Conservation (phyloP, 306 rosid genomes). For the Pueraria montana region DNA sequence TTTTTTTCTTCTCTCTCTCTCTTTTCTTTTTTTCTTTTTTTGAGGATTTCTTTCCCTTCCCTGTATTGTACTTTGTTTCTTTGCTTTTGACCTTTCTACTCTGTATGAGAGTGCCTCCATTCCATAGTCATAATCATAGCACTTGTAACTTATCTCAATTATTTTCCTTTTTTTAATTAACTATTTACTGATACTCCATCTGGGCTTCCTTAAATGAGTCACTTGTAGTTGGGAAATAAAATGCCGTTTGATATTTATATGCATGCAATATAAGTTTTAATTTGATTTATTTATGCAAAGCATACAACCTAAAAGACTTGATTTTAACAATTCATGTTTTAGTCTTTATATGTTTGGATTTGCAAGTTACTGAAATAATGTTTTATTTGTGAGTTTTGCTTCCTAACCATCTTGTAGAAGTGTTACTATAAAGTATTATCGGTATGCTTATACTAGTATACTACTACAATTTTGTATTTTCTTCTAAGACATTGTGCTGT, state of each 20-base stretch:
- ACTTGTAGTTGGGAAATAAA: slow-evolving; percentile 14
- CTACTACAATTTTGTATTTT: slow-evolving; percentile 22
- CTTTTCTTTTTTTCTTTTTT: too few species aligned
- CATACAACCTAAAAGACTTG: background rate
- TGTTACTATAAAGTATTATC: slow-evolving; percentile 15
- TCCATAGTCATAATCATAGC: background rate
- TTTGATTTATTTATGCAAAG: slow-evolving; percentile 37
- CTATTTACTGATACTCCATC: background rate
- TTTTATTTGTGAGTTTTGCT: slow-evolving; percentile 22
- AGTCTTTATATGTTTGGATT: background rate
- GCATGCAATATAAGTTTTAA: slow-evolving; percentile 6
- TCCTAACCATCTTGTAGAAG: slow-evolving; percentile 1
- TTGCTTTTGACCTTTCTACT: background rate
- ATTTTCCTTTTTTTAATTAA: background rate
- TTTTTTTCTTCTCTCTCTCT: background rate
- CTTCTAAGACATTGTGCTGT: slow-evolving; percentile 24
- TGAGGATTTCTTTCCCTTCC: slow-evolving; percentile 19
- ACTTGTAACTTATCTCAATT: background rate
- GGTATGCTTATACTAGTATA: slow-evolving; percentile 1
- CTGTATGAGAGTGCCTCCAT: slow-evolving; percentile 7
- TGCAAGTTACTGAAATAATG: background rate
- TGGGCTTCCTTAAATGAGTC: background rate
- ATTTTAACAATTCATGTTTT: too few species aligned
- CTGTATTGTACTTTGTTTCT: background rate
- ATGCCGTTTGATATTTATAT: background rate